A percentile compares a stretch with the other conserved stretches of the same genome.
Conservation (phyloP, 2,329 filamentous ascomycete species). For the Fusarium sacchari region DNA sequence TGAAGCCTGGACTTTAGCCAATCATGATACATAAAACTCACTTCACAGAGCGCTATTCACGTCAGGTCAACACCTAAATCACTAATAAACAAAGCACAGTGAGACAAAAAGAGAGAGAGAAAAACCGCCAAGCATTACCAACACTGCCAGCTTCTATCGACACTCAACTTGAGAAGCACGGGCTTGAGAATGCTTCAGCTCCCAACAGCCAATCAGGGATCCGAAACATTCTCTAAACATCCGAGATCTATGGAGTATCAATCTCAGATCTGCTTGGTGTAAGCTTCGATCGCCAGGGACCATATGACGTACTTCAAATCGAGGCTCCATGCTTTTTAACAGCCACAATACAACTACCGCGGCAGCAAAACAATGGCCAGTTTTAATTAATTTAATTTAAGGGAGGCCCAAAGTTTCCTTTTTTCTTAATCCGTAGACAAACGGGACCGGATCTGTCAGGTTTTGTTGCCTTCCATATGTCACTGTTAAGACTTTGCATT, state of each 20-base stretch:
- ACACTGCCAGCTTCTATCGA: neutral
- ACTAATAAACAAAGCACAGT: neutral
- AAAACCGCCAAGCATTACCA: neutral
- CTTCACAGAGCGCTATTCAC: neutral
- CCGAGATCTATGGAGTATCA: neutral
- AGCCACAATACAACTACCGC: slow-evolving; percentile 41
- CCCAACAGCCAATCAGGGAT: slow-evolving; percentile 7
- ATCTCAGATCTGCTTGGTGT: slow-evolving; percentile 37
- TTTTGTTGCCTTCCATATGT: slow-evolving; percentile 9
- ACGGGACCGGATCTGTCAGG: neutral
- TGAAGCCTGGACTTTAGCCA: neutral
- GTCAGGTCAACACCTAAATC: no score
- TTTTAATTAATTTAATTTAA: neutral
- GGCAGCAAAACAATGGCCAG: slow-evolving; percentile 14
- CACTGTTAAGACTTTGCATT: neutral
- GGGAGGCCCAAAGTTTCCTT: neutral
- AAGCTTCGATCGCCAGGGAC: slow-evolving; percentile 45
- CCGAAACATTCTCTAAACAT: neutral
- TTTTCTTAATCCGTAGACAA: neutral
- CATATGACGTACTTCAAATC: slow-evolving; percentile 48
- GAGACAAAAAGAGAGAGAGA: neutral
- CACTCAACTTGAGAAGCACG: neutral
- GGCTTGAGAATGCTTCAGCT: neutral
- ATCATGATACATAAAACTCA: neutral
- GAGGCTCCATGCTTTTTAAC: slow-evolving; percentile 27